A percentile compares a stretch with the other conserved stretches of the same genome.
phyloP scores from a whole-genome alignment of 2,329 filamentous ascomycete species.

The Sporothrix dimorphospora region DNA sequence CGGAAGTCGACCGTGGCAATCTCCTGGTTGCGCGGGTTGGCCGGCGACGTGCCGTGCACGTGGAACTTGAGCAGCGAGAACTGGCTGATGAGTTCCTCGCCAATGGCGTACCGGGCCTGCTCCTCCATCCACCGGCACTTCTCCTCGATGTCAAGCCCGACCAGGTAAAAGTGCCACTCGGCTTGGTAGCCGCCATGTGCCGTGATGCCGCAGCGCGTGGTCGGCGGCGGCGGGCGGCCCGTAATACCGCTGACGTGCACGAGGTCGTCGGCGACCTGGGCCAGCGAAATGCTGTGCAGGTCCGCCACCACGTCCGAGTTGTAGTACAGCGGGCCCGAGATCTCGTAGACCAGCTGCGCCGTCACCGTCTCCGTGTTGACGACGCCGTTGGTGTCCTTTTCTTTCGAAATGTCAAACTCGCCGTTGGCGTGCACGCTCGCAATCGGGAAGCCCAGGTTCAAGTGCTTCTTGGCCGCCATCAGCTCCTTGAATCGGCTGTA shows the following conservation, averaged over 20 bases:
- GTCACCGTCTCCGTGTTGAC: constrained; percentile 34
- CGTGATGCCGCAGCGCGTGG: constrained; percentile 44
- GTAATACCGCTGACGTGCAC: constrained; percentile 41
- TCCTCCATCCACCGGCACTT: constrained; percentile 31
- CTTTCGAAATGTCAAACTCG: constrained; percentile 34
- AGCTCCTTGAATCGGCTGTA: constrained; percentile 39
- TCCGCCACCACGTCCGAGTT: constrained; percentile 44
- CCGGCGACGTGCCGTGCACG: constrained; percentile 32
- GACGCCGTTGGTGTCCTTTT: constrained; percentile 35
- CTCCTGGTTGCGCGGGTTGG: constrained; percentile 33
- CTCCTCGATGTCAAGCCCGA: constrained; percentile 25
- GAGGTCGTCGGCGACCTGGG: constrained; percentile 44
- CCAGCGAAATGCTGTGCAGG: constrained; percentile 45
- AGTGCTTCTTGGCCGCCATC: constrained; percentile 29
- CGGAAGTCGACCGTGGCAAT: constrained; percentile 35
- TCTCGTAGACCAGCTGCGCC: constrained; percentile 43
- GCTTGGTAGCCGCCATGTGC: constrained; percentile 38
- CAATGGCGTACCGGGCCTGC: constrained; percentile 33
- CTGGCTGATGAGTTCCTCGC: constrained; percentile 35
- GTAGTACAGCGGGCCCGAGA: constrained; percentile 44
- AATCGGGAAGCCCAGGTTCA: constrained; percentile 37
- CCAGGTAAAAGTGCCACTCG: constrained; percentile 27
- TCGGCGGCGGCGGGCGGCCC: constrained; percentile 43
- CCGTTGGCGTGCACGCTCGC: constrained; percentile 29
- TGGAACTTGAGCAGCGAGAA: constrained; percentile 34